These are phyloP conservation scores for Corylus avellana DNA, from an alignment of 306 rosid genomes.

Conservation along the genomic window DNA sequence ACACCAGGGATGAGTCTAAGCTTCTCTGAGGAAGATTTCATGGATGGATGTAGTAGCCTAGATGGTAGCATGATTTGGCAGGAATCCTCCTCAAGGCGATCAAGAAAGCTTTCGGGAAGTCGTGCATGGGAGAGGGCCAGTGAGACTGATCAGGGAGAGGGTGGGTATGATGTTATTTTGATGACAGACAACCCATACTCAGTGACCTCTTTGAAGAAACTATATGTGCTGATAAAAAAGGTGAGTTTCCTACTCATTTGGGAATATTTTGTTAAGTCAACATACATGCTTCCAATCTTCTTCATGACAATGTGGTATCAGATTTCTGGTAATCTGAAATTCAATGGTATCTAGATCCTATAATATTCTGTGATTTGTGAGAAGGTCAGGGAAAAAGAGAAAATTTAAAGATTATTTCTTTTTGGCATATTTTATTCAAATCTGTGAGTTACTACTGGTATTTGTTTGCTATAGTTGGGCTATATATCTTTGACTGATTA, in stretches of 20 bases:
- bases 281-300: not conserved
- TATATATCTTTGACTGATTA: not conserved
- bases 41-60: constrained; percentile 94
- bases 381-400: not conserved
- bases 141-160: constrained; percentile 72
- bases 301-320: not conserved
- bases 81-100: constrained; percentile 76
- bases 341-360: not conserved
- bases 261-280: not conserved
- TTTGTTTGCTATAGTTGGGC: not conserved
- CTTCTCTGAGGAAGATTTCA: constrained; percentile 96
- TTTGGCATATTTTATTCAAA: not conserved
- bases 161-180: constrained; percentile 88
- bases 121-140: constrained; percentile 98
- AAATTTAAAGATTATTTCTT: not conserved
- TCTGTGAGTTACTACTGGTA: not conserved
- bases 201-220: constrained; percentile 63
- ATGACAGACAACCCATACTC: constrained; percentile 84
- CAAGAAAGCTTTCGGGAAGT: constrained; percentile 93
- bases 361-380: not conserved
- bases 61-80: constrained; percentile 87
- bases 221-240: constrained; percentile 73
- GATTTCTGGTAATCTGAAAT: not conserved
- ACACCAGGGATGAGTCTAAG: constrained; percentile 80
- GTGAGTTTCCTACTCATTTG: constrained; percentile 39